Percentiles rank a stretch among this genome's conserved stretches.
Conservation (phyloP, 345 rosid species). For the Gossypium herbaceum region DNA sequence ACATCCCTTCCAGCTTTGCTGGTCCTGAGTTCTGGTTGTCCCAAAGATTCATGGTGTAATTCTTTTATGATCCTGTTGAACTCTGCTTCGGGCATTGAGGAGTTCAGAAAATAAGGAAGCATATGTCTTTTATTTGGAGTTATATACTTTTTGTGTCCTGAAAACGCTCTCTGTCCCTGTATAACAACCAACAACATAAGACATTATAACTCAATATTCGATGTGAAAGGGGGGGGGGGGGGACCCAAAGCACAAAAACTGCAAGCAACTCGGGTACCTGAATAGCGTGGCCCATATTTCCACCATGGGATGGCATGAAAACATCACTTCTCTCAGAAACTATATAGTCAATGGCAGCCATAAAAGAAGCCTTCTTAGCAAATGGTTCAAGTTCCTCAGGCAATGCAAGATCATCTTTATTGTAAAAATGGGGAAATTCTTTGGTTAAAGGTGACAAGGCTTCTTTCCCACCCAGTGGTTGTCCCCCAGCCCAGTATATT, state of each 20-base stretch:
- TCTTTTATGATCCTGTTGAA: slow-evolving; percentile 61
- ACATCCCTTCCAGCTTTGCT: slow-evolving; percentile 77
- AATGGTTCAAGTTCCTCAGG: slow-evolving; percentile 83
- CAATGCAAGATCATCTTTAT: slow-evolving; percentile 73
- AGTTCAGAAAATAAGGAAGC: slow-evolving; percentile 75
- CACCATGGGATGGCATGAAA: slow-evolving; percentile 98
- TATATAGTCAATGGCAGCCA: slow-evolving; percentile 89
- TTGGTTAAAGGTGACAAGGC: slow-evolving; percentile 60
- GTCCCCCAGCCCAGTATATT: slow-evolving; percentile 96
- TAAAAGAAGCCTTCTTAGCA: slow-evolving; percentile 62
- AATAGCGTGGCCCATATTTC: slow-evolving; percentile 93
- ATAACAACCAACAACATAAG: slow-evolving; percentile 10
- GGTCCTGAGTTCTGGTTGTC: slow-evolving; percentile 77
- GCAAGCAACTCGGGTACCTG: slow-evolving; percentile 40
- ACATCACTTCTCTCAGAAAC: slow-evolving; percentile 82
- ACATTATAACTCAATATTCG: background rate
- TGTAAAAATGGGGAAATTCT: slow-evolving; percentile 73
- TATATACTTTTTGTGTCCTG: slow-evolving; percentile 83
- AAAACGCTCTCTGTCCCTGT: slow-evolving; percentile 83
- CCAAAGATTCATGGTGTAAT: slow-evolving; percentile 71
- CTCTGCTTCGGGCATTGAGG: slow-evolving; percentile 63
- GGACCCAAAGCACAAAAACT: background rate
- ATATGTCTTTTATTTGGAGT: slow-evolving; percentile 93
- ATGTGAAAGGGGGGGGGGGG: background rate
- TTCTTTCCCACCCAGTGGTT: slow-evolving; percentile 79